A percentile compares a stretch with the other conserved stretches of the same genome.
These are phyloP conservation scores for Puccinia novopanici DNA, from an alignment of 1,284 basidiomycete species.

Conservation along the genomic window DNA sequence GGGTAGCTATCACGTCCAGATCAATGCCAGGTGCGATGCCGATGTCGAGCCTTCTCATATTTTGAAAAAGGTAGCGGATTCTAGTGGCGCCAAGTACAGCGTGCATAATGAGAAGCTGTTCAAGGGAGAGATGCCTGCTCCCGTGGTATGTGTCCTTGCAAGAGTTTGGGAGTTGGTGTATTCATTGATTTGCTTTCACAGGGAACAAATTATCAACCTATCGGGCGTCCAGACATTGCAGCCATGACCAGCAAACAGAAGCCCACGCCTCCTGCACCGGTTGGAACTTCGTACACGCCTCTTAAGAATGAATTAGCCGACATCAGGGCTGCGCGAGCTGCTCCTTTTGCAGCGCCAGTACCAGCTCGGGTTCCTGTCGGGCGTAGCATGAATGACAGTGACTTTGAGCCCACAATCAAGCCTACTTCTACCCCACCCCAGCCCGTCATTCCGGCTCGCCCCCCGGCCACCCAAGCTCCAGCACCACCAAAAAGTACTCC, in stretches of 20 bases:
- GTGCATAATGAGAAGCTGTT: conserved; percentile 62
- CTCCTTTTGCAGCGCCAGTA: conserved; percentile 54
- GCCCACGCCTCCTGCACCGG: conserved; percentile 34
- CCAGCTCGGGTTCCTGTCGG: conserved; percentile 62
- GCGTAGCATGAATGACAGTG: conserved; percentile 52
- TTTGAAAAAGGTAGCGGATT: conserved; percentile 82
- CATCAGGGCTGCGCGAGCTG: conserved; percentile 59
- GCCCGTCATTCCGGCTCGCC: conserved; percentile 32
- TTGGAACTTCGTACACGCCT: conserved; percentile 59
- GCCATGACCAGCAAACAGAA: conserved; percentile 52
- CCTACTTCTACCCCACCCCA: conserved; percentile 31
- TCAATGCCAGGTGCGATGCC: conserved; percentile 85
- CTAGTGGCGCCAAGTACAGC: conserved; percentile 89
- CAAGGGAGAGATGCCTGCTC: conserved; percentile 56
- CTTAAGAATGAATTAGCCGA: conserved; percentile 58
- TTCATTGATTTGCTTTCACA: conserved; percentile 52
- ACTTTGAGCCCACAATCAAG: conserved; percentile 49
- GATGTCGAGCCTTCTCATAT: conserved; percentile 79
- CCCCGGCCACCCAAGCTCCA: conserved; percentile 59
- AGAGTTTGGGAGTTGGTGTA: conserved; percentile 65
- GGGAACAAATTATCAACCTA: conserved; percentile 56
- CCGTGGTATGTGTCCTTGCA: conserved; percentile 66
- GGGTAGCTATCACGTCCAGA: conserved; percentile 73
- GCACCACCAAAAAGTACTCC: conserved; percentile 57
- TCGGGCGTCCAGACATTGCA: conserved; percentile 58